Percentiles rank a stretch among this genome's conserved stretches.
Evolutionary conservation across 345 rosid species (phyloP).

Genomic region (Lepidium africanum): DNA sequence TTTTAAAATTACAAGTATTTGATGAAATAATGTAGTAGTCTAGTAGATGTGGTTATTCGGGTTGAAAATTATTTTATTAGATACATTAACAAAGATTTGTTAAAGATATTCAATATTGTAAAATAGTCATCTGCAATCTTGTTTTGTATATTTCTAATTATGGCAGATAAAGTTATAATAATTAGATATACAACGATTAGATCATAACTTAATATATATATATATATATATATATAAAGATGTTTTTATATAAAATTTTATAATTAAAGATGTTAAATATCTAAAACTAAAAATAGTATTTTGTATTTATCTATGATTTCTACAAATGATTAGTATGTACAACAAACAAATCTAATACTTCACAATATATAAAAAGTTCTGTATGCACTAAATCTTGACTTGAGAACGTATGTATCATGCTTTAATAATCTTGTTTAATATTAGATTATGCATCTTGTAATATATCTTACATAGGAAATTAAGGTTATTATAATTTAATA

Average conservation of each 20-base stretch:
- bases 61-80: too few species aligned
- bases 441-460: too few species aligned
- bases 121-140: background rate
- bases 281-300: background rate
- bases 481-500: too few species aligned
- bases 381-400: too few species aligned
- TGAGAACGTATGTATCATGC: too few species aligned
- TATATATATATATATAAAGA: background rate
- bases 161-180: too few species aligned
- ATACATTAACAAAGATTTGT: background rate
- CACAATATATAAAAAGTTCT: too few species aligned
- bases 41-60: background rate
- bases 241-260: too few species aligned
- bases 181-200: background rate
- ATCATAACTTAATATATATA: background rate
- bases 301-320: background rate
- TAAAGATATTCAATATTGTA: background rate
- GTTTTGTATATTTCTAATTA: background rate
- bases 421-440: too few species aligned
- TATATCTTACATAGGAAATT: too few species aligned
- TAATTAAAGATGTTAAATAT: background rate
- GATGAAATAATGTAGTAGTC: slow-evolving; percentile 6
- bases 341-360: too few species aligned
- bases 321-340: too few species aligned
- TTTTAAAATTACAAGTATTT: background rate